Conservation (phyloP, 768 basidiomycete species). For the Suillus subalutaceus region DNA sequence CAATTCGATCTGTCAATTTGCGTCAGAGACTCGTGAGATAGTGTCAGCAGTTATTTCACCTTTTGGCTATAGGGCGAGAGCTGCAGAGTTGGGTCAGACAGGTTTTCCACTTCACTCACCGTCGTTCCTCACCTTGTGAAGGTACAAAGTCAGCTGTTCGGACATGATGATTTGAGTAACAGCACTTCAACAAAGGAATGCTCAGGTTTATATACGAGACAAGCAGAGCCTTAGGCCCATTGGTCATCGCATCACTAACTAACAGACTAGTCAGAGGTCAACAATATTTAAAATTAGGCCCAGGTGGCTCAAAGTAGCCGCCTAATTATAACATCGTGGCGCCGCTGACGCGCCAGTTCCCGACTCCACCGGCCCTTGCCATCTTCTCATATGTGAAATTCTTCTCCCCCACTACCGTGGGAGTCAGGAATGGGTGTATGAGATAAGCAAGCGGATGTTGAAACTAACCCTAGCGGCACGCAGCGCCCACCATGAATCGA, state of each 20-base stretch:
- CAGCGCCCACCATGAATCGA: too few relatives aligned
- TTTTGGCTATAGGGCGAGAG: constrained; percentile 58
- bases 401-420: too few relatives aligned
- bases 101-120: constrained; percentile 3
- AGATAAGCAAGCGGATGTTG: too few relatives aligned
- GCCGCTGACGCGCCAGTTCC: too few relatives aligned
- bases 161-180: constrained; percentile 14
- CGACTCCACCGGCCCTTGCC: too few relatives aligned
- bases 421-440: too few relatives aligned
- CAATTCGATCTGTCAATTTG: constrained; percentile 46
- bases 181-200: background rate
- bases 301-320: too few relatives aligned
- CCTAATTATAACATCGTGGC: too few relatives aligned
- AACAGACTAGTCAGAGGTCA: background rate
- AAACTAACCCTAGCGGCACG: too few relatives aligned
- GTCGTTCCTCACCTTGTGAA: constrained; percentile 39
- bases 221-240: background rate
- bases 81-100: constrained; percentile 28
- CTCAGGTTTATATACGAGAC: background rate
- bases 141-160: constrained; percentile 44
- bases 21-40: background rate
- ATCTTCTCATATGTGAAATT: too few relatives aligned
- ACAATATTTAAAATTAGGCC: too few relatives aligned
- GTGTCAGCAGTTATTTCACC: constrained; percentile 30
- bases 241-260: background rate